Percentiles rank a stretch among this genome's conserved stretches.
phyloP scores from a whole-genome alignment of 345 rosid genomes.

The Excoecaria agallocha region DNA sequence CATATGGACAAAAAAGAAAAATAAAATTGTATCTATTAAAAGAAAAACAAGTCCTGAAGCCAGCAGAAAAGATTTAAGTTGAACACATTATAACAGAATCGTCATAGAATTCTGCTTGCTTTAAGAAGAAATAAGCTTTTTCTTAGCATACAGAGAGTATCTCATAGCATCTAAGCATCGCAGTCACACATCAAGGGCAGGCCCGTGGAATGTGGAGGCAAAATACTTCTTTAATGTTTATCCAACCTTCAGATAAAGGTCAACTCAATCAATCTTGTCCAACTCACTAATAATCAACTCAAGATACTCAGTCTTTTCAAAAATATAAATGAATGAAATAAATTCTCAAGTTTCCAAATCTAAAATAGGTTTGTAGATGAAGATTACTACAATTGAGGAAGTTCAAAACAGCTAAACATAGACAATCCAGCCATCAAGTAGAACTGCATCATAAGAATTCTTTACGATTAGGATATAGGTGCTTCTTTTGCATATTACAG shows the following conservation, averaged over 20 bases:
- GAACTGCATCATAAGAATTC: neutral
- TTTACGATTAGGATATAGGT: neutral
- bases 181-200: too few species aligned
- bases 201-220: neutral
- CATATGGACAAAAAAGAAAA: neutral
- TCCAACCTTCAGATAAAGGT: neutral
- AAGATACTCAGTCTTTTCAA: neutral
- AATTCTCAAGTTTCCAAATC: neutral
- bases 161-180: neutral
- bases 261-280: neutral
- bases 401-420: neutral
- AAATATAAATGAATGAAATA: neutral
- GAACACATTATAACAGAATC: neutral
- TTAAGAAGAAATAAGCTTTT: neutral
- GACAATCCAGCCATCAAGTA: neutral
- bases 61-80: neutral
- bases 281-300: neutral
- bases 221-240: neutral
- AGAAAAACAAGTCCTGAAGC: neutral
- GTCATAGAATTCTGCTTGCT: neutral
- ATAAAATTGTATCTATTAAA: too few species aligned
- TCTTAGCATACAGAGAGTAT: neutral
- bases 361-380: neutral
- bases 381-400: neutral
- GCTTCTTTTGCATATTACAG: neutral